phyloP scores from a whole-genome alignment of 2,329 filamentous ascomycete species.

The Teratosphaeria zuluensis region DNA sequence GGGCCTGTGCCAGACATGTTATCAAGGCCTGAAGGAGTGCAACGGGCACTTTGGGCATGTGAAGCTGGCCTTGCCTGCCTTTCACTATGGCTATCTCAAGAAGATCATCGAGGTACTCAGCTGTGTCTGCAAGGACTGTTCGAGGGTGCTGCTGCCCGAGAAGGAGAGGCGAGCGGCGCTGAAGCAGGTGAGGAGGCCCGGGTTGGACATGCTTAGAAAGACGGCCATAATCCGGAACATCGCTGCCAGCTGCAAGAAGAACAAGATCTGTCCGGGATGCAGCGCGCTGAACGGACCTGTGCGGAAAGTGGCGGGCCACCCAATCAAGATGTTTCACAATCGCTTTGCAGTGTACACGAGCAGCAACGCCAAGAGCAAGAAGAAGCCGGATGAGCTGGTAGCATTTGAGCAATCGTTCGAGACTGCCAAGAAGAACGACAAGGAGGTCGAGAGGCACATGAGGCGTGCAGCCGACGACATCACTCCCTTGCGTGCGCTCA shows the following conservation, averaged over 20 bases:
- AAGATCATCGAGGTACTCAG: slow-evolving; percentile 87
- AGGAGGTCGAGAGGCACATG: slow-evolving; percentile 81
- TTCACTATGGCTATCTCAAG: slow-evolving; percentile 93
- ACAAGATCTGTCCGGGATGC: slow-evolving; percentile 72
- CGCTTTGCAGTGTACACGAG: slow-evolving; percentile 83
- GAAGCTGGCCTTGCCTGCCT: slow-evolving; percentile 78
- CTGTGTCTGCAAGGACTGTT: slow-evolving; percentile 92
- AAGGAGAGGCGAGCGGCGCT: slow-evolving; percentile 66
- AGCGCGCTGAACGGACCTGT: slow-evolving; percentile 79
- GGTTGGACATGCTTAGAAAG: slow-evolving; percentile 77
- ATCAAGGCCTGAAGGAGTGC: slow-evolving; percentile 70
- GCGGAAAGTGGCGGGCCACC: slow-evolving; percentile 68
- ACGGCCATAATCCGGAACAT: slow-evolving; percentile 80
- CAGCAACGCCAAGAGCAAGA: slow-evolving; percentile 77
- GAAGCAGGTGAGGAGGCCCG: slow-evolving; percentile 68
- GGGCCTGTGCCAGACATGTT: slow-evolving; percentile 72
- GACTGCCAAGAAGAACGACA: slow-evolving; percentile 64
- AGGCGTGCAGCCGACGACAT: slow-evolving; percentile 91
- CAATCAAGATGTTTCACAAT: slow-evolving; percentile 91
- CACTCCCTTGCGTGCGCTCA: slow-evolving; percentile 78
- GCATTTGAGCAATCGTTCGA: slow-evolving; percentile 79
- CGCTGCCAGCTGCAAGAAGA: slow-evolving; percentile 81
- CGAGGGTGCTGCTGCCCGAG: slow-evolving; percentile 72
- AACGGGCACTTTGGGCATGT: slow-evolving; percentile 95
- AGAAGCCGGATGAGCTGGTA: slow-evolving; percentile 69